Percentiles rank a stretch among this genome's conserved stretches.
Evolutionary conservation across 1,284 basidiomycete species (phyloP).

Genomic region (Cutaneotrichosporon spelunceum): DNA sequence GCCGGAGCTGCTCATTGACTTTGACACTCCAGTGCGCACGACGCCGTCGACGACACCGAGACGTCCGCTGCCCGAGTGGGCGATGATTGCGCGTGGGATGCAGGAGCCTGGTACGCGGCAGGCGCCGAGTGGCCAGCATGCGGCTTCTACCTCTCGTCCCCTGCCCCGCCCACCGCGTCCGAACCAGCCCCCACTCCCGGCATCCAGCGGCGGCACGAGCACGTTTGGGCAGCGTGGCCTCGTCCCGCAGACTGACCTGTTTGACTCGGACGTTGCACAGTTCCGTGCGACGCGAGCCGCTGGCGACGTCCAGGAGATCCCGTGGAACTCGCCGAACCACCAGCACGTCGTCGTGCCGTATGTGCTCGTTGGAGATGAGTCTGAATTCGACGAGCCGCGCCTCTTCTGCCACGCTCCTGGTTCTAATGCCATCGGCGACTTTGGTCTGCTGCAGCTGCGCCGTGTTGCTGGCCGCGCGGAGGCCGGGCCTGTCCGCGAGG

Average conservation of each 20-base stretch:
- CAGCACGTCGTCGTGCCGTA: constrained; percentile 5
- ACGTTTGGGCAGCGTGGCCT: neutral
- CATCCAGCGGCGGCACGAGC: neutral
- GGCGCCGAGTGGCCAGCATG: neutral
- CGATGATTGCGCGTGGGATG: constrained; percentile 3
- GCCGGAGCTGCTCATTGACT: constrained; percentile 2
- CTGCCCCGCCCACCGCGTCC: neutral
- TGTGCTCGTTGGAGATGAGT: constrained; percentile 2
- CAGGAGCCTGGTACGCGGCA: neutral
- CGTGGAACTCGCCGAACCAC: constrained; percentile 7
- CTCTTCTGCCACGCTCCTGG: constrained; percentile 7
- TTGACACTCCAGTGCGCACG: neutral
- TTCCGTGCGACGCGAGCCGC: neutral
- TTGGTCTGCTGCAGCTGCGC: constrained; percentile 9
- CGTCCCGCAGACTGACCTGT: neutral
- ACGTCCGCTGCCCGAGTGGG: constrained; percentile 7
- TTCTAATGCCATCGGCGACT: constrained; percentile 4
- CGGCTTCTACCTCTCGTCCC: neutral
- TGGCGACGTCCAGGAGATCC: constrained; percentile 2
- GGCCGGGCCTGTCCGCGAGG: neutral
- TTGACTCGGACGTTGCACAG: constrained; percentile 2
- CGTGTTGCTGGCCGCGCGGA: constrained; percentile 3
- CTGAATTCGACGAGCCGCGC: neutral
- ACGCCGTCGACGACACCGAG: neutral
- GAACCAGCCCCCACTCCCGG: neutral